Evolutionary conservation across 495 filamentous ascomycete genomes (phyloP).

Genomic region (Xylaria cubensis): DNA sequence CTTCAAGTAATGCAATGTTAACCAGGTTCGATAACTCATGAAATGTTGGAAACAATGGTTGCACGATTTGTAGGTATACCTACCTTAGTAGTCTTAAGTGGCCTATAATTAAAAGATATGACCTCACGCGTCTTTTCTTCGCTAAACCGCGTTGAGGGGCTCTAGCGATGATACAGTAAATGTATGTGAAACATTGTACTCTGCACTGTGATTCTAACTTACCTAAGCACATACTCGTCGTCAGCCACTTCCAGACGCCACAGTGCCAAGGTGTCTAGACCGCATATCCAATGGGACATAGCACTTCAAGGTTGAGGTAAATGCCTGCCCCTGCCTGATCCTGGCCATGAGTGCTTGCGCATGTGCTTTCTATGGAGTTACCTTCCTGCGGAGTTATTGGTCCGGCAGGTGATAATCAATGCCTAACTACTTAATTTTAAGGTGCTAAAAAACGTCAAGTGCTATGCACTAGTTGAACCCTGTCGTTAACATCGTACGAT

Average conservation of each 20-base stretch:
- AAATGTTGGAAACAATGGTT: background rate
- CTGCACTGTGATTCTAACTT: background rate
- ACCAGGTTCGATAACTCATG: background rate
- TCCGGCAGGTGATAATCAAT: constrained; percentile 8
- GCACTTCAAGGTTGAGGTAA: no score
- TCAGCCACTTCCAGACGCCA: no score
- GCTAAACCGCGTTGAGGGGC: constrained; percentile 27
- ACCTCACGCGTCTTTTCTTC: constrained; percentile 16
- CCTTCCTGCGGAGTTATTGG: constrained; percentile 15
- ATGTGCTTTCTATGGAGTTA: background rate
- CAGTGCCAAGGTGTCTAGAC: no score
- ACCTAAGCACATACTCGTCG: no score
- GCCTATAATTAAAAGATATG: background rate
- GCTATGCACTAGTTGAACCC: constrained; percentile 2
- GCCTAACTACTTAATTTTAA: background rate
- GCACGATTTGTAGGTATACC: background rate
- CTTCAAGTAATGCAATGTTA: constrained; percentile 10
- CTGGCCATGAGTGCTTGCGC: background rate
- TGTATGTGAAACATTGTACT: background rate
- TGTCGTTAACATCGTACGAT: background rate
- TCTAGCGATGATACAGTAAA: background rate
- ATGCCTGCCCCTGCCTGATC: background rate
- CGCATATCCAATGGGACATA: no score
- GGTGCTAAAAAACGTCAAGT: background rate
- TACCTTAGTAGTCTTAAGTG: no score